These are phyloP conservation scores for Lablab purpureus DNA, from an alignment of 306 rosid genomes.

Conservation along the genomic window DNA sequence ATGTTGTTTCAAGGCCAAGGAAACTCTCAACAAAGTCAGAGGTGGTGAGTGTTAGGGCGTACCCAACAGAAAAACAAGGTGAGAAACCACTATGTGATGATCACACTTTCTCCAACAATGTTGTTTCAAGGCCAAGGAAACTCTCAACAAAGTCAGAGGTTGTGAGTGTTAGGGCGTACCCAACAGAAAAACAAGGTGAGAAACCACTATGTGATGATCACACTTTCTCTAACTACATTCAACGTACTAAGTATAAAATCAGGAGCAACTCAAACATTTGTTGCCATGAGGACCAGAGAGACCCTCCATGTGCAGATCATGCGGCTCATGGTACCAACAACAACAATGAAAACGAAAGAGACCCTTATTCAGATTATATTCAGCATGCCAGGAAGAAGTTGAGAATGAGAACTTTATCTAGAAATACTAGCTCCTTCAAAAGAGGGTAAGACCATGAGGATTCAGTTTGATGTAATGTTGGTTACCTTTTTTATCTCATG, in stretches of 20 bases:
- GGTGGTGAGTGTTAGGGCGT: neutral
- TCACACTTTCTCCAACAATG: neutral
- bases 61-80: conserved; percentile 8
- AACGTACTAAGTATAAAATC: conserved; percentile 34
- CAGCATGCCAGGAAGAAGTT: conserved; percentile 48
- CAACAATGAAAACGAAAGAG: conserved; percentile 32
- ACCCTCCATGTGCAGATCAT: neutral
- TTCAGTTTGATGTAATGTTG: neutral
- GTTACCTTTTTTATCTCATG: neutral
- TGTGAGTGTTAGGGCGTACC: neutral
- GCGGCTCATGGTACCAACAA: conserved; percentile 30
- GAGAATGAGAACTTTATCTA: conserved; percentile 48
- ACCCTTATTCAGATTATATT: conserved; percentile 57
- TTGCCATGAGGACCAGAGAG: neutral
- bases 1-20: conserved; percentile 18
- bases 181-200: conserved; percentile 8
- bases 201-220: conserved; percentile 7
- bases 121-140: conserved; percentile 19
- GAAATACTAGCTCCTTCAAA: conserved; percentile 45
- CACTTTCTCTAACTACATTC: conserved; percentile 4
- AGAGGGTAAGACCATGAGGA: neutral
- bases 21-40: conserved; percentile 3
- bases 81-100: conserved; percentile 2
- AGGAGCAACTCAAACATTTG: conserved; percentile 39
- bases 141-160: neutral